Percentiles rank a stretch among this genome's conserved stretches.
phyloP scores from a whole-genome alignment of 2,329 filamentous ascomycete genomes.

The Bimuria novae-zelandiae region DNA sequence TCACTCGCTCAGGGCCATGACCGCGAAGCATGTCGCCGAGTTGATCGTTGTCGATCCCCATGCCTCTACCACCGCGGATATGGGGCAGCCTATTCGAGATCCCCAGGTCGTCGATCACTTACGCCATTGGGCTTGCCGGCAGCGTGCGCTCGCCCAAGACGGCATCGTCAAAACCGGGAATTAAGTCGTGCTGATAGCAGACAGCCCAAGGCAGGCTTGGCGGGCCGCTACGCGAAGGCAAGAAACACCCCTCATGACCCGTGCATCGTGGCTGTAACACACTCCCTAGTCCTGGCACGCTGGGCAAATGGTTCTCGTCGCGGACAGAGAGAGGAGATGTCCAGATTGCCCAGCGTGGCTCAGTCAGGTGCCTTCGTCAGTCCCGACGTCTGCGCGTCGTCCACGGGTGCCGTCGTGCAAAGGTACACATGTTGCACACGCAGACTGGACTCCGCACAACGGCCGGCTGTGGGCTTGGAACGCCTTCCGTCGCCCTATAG shows the following conservation, averaged over 20 bases:
- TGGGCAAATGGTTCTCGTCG: background rate
- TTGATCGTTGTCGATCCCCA: conserved; percentile 5
- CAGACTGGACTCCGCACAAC: background rate
- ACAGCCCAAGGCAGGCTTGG: too few relatives aligned
- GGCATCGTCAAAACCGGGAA: conserved; percentile 17
- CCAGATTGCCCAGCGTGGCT: conserved; percentile 17
- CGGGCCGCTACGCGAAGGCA: conserved; percentile 13
- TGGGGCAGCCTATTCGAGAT: conserved; percentile 12
- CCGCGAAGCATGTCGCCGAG: conserved; percentile 2
- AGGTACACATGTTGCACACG: too few relatives aligned
- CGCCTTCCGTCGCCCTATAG: too few relatives aligned
- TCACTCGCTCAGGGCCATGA: background rate
- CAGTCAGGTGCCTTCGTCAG: conserved; percentile 19
- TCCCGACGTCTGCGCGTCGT: background rate
- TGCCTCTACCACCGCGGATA: conserved; percentile 1
- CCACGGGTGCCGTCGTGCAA: too few relatives aligned
- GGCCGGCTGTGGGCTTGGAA: too few relatives aligned
- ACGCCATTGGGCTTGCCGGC: conserved; percentile 14
- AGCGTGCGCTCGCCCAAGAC: conserved; percentile 18
- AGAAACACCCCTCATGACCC: conserved; percentile 15
- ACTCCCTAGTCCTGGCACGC: background rate
- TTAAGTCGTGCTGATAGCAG: conserved; percentile 7
- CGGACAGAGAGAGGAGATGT: background rate
- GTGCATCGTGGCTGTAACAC: background rate
- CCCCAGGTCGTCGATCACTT: conserved; percentile 26